Evolutionary conservation across 2,329 filamentous ascomycete genomes (phyloP).

Genomic region (Emmonsiellopsis sp.): DNA sequence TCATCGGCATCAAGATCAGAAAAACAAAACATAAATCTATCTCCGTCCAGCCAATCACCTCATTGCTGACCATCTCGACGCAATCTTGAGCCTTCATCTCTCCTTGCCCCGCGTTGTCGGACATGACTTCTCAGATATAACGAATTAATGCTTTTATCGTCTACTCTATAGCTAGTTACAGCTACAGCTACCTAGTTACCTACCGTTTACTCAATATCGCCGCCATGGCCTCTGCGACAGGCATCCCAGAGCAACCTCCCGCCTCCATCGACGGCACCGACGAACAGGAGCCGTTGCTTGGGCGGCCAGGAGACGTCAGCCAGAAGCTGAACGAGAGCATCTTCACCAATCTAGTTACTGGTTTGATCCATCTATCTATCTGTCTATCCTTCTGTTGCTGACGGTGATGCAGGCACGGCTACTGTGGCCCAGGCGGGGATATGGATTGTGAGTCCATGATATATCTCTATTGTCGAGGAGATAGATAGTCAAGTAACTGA

Average conservation of each 20-base stretch:
- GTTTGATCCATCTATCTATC: conserved; percentile 36
- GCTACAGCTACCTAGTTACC: not conserved
- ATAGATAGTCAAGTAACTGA: not conserved
- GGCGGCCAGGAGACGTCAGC: conserved; percentile 61
- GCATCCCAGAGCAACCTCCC: conserved; percentile 49
- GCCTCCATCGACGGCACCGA: conserved; percentile 21
- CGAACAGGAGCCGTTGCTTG: conserved; percentile 64
- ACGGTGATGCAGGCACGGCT: conserved; percentile 57
- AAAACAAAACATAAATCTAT: too few species aligned
- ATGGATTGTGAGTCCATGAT: conserved; percentile 48
- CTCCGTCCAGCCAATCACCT: too few species aligned
- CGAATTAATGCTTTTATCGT: too few species aligned
- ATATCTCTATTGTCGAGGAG: not conserved
- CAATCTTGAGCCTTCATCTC: too few species aligned
- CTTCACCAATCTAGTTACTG: conserved; percentile 62
- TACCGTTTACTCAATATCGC: not conserved
- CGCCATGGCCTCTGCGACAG: conserved; percentile 60
- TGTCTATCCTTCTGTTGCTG: conserved; percentile 3
- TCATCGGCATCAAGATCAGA: too few species aligned
- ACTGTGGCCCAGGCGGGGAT: conserved; percentile 70
- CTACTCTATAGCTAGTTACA: not conserved
- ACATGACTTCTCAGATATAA: too few species aligned
- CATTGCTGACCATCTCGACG: too few species aligned
- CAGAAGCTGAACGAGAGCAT: conserved; percentile 59
- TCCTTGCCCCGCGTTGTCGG: too few species aligned